Evolutionary conservation across 2,329 filamentous ascomycete species (phyloP), one percentile per base, ranked within the genome.

Genomic region (Alternaria brassicicola): DNA sequence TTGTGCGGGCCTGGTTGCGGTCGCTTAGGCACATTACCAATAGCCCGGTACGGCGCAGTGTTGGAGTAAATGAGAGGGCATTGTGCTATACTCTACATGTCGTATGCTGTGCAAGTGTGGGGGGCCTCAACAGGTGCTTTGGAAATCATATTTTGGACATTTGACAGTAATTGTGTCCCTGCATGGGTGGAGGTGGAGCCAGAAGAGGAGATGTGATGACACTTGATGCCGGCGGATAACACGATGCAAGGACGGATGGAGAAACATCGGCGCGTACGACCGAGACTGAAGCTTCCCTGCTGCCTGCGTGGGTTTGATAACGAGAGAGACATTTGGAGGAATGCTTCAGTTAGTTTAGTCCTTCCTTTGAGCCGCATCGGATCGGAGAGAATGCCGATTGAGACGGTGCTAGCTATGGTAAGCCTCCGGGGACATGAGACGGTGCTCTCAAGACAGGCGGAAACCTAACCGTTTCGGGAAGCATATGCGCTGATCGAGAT

Each of bases 41-140:
- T 61, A 64, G 58, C 65, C 67, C 57, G 67, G 67, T 64, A 64
- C 59, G 31, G 42, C 21, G 19, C 28, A 52, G 41, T 23, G 59
- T 64, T 57, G 64, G 49, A 49, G 45, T 62, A 68, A 57, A 68
- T 63, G 64, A 65, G 57, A 25, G 13, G 56, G 48, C 56, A 57
- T 63, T 65, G 54, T 57, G 54, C 62, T 51, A 65, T 60, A 65
- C 62, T 42, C 39, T 65, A 50, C 64, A 54, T 47, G 36, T 41
- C 28, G 45, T 58, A 43, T 43, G 45, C 38, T 45, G 45, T 60
- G 59, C 49, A 64, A 52, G 25, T 56, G 47, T 55, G 52, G 52
- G 49, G 57, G 57, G 52, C 25, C 49, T 59, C 56, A 48, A 65
- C 48, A 48, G 39, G 26, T 52, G 45, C 49, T 60, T 56, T 62